These are phyloP conservation scores for Candida glucosophila DNA, from an alignment of 1,139 yeast genomes.

Conservation along the genomic window DNA sequence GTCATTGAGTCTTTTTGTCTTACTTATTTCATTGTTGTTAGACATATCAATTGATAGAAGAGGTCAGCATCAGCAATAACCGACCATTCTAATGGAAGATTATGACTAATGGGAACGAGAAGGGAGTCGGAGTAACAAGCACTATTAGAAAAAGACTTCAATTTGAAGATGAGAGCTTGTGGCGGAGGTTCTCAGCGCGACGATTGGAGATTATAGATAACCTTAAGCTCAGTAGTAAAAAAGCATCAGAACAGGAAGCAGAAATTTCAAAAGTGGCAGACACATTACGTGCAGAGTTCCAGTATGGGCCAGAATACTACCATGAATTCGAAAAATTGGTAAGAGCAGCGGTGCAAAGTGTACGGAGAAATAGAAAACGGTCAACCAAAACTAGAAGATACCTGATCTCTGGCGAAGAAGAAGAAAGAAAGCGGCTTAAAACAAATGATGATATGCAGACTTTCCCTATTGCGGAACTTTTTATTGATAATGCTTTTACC, in stretches of 20 bases:
- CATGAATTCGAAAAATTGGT: constrained; percentile 83
- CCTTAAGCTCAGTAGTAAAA: constrained; percentile 62
- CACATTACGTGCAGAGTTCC: constrained; percentile 66
- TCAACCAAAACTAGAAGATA: constrained; percentile 22
- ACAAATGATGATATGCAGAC: constrained; percentile 1
- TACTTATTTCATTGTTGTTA: too few species aligned
- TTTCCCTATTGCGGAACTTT: constrained; percentile 1
- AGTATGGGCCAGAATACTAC: constrained; percentile 48
- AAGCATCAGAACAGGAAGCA: constrained; percentile 88
- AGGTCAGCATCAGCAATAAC: too few species aligned
- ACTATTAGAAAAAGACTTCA: constrained; percentile 64
- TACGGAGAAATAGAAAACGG: constrained; percentile 36
- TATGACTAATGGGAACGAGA: too few species aligned
- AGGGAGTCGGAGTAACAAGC: constrained; percentile 68
- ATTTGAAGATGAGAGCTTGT: constrained; percentile 70
- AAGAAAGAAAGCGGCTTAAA: constrained; percentile 4
- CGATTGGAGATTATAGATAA: constrained; percentile 82
- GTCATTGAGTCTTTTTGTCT: too few species aligned
- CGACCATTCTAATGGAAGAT: too few species aligned
- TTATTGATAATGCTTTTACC: background rate
- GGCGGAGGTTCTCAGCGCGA: constrained; percentile 87
- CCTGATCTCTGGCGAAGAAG: constrained; percentile 1
- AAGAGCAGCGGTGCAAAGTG: constrained; percentile 80
- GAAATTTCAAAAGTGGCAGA: constrained; percentile 73
- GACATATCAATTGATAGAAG: too few species aligned